Percentiles rank a stretch among this genome's conserved stretches.
These are phyloP conservation scores for Metschnikowia cerradonensis DNA, from an alignment of 805 yeast species.

Conservation along the genomic window DNA sequence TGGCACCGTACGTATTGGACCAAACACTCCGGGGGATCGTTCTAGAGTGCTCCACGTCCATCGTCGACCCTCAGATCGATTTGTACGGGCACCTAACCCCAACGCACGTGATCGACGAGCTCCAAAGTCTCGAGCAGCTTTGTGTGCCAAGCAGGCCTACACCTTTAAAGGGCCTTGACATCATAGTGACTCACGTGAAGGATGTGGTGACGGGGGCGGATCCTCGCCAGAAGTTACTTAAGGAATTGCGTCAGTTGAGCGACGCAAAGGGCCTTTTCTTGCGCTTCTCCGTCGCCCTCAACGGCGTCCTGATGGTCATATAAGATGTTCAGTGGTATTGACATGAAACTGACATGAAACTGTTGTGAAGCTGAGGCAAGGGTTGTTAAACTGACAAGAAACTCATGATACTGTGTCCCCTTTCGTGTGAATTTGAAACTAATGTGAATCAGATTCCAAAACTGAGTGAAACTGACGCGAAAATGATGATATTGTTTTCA, in stretches of 20 bases:
- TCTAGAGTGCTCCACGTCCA: constrained; percentile 69
- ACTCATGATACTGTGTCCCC: too few species aligned
- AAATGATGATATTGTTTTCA: too few species aligned
- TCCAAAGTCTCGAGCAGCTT: constrained; percentile 26
- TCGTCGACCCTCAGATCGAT: constrained; percentile 35
- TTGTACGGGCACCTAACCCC: constrained; percentile 85
- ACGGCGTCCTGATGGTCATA: constrained; percentile 47
- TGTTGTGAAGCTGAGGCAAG: too few species aligned
- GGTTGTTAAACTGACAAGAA: too few species aligned
- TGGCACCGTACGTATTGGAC: constrained; percentile 44
- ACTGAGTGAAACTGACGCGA: too few species aligned
- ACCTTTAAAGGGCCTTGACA: constrained; percentile 37
- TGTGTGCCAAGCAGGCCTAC: constrained; percentile 6
- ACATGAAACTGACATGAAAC: too few species aligned
- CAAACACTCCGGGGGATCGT: constrained; percentile 50
- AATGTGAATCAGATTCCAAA: too few species aligned
- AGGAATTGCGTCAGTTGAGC: constrained; percentile 44
- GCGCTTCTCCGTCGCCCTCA: constrained; percentile 48
- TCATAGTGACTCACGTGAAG: constrained; percentile 46
- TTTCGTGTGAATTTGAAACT: too few species aligned
- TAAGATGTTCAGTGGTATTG: background rate
- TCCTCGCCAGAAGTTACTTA: constrained; percentile 55
- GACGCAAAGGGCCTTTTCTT: constrained; percentile 36
- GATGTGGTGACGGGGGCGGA: constrained; percentile 32
- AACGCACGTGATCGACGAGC: constrained; percentile 52